Evolutionary conservation across 2,329 filamentous ascomycete genomes (phyloP), one percentile per base, ranked within the genome.

Genomic region (Colletotrichum sp.): DNA sequence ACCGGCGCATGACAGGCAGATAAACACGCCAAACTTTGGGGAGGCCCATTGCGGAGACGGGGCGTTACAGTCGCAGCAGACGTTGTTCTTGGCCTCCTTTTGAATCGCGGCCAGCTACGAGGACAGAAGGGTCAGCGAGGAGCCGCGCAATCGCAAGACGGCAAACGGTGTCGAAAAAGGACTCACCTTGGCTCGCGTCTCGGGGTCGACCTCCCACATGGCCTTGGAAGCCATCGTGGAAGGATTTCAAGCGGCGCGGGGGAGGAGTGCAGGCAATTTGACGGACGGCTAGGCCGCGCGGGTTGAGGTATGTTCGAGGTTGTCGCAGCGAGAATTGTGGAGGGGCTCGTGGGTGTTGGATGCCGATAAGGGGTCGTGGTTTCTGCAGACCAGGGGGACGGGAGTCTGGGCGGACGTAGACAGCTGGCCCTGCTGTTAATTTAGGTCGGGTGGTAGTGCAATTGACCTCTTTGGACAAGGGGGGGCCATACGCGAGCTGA

Each of bases 171-270:
- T 66, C 13, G 36, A 24, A 28, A 30, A 69, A 68, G 73, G 30
- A 74, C 85, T 80, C 87, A 97, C 96, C 92, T 98, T 98, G 83
- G 94, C 95, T 86, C 95, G 92, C 77, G 96, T 98, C 89, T 98
- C 96, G 64, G 97, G 97, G 86, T 99, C 97, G 79, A 99, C 96
- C 88, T 99, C 97, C 97, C 97, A 99, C 94, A 98, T 96, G 79
- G 90, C 91, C 87, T 96, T 96, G 82, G 92, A 89, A 79, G 91
- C 87, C 91, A 92, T 91, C 72, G 79, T 80, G 79, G 79, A 65
- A 72, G 69, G 63, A n/a, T n/a, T 38, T 64, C 24, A 55, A 48
- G 56, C 24, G 21, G 38, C 21, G 14, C 30, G 38, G n/a, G 43
- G n/a, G 66, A 18, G 28, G 26, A 26, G 64, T 56, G 64, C 68